Evolutionary conservation across 345 rosid genomes (phyloP).

Genomic region (Eucalyptus sideroxylon): DNA sequence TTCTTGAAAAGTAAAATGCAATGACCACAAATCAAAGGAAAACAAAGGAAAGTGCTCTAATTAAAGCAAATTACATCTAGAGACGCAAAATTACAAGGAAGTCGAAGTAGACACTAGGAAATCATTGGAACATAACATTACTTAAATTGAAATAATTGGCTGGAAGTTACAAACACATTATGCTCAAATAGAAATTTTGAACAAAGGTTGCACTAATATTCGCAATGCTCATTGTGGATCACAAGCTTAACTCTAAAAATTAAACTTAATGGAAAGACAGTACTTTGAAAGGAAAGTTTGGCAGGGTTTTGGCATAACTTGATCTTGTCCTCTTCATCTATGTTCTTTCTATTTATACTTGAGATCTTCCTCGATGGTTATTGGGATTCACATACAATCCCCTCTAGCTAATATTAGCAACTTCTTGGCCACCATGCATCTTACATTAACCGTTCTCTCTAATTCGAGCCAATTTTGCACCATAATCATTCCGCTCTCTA

Average conservation of each 20-base stretch:
- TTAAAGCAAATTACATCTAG: neutral
- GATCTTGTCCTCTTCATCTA: neutral
- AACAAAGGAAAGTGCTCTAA: neutral
- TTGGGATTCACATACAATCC: neutral
- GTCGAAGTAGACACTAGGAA: neutral
- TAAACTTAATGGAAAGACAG: neutral
- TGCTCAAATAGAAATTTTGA: neutral
- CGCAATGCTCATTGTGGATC: neutral
- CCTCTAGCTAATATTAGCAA: neutral
- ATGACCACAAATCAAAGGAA: neutral
- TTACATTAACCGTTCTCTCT: neutral
- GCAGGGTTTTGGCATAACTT: neutral
- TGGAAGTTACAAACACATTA: neutral
- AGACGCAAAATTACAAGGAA: neutral
- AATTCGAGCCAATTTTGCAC: neutral
- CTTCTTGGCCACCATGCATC: neutral
- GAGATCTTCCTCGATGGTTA: neutral
- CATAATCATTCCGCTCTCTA: neutral
- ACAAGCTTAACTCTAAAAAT: neutral
- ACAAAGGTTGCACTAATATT: neutral
- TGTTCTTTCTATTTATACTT: neutral
- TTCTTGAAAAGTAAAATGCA: neutral
- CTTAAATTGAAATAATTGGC: neutral
- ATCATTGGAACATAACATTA: neutral
- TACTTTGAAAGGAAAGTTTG: neutral